A percentile compares a stretch with the other conserved stretches of the same genome.
Evolutionary conservation across 2,329 filamentous ascomycete genomes (phyloP).

Genomic region (Coniochaeta hoffmannii): DNA sequence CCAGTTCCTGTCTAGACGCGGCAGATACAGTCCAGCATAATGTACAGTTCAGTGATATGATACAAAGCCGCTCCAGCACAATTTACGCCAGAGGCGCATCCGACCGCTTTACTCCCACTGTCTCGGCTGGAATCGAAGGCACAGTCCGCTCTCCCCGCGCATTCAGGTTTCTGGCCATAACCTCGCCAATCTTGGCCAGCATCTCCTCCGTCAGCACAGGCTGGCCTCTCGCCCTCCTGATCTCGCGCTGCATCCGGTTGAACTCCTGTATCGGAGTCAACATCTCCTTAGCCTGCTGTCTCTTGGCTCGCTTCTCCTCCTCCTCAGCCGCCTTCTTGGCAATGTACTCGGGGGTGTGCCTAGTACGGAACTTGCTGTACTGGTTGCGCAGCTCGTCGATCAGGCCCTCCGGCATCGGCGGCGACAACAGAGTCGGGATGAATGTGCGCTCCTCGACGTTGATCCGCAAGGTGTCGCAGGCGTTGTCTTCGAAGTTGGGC

Average conservation of each 20-base stretch:
- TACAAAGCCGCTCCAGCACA: neutral
- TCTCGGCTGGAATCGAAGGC: neutral
- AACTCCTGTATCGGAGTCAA: conserved; percentile 52
- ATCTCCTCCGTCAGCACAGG: conserved; percentile 50
- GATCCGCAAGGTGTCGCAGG: conserved; percentile 66
- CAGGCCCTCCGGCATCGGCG: conserved; percentile 72
- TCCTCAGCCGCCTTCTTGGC: conserved; percentile 33
- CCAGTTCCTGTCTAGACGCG: neutral
- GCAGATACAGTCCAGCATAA: neutral
- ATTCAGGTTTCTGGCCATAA: conserved; percentile 45
- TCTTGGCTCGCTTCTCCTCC: conserved; percentile 27
- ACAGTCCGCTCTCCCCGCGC: neutral
- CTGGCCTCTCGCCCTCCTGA: conserved; percentile 45
- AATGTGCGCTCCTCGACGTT: conserved; percentile 70
- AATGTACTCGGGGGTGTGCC: conserved; percentile 71
- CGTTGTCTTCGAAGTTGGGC: conserved; percentile 44
- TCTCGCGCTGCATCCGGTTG: conserved; percentile 45
- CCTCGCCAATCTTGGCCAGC: conserved; percentile 53
- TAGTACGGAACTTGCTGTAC: conserved; percentile 73
- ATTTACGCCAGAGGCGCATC: neutral
- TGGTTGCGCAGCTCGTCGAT: conserved; percentile 81
- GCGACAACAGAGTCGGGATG: conserved; percentile 65
- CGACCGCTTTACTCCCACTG: neutral
- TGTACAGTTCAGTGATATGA: neutral
- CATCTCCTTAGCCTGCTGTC: conserved; percentile 31